Evolutionary conservation across 345 rosid genomes (phyloP).

Genomic region (Arabis hirsuta): DNA sequence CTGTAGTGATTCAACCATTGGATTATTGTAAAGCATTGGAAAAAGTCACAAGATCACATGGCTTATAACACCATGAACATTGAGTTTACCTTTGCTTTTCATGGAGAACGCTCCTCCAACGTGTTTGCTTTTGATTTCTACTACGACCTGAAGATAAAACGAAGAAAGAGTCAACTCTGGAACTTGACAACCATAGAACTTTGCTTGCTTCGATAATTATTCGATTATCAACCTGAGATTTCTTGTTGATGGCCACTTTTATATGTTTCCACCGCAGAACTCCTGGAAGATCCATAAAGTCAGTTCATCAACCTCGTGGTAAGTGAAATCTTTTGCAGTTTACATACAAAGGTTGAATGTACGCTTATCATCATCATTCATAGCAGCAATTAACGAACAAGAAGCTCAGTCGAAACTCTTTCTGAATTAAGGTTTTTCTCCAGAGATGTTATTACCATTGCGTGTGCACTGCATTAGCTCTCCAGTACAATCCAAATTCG

Average conservation of each 20-base stretch:
- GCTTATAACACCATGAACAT: neutral
- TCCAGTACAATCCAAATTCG: slow-evolving; percentile 58
- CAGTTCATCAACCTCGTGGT: slow-evolving; percentile 7
- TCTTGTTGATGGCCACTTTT: slow-evolving; percentile 70
- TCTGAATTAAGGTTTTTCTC: neutral
- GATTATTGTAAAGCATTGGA: slow-evolving; percentile 18
- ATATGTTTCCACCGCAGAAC: slow-evolving; percentile 62
- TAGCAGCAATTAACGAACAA: neutral
- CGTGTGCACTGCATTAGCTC: slow-evolving; percentile 71
- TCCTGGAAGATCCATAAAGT: slow-evolving; percentile 53
- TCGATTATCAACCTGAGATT: slow-evolving; percentile 62
- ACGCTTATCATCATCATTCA: neutral
- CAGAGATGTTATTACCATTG: slow-evolving; percentile 55
- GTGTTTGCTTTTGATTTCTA: slow-evolving; percentile 83
- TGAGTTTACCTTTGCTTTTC: slow-evolving; percentile 69
- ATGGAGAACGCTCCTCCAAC: slow-evolving; percentile 93
- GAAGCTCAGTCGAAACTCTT: neutral
- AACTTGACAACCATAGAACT: neutral
- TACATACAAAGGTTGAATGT: neutral
- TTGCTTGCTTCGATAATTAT: neutral
- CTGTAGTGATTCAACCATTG: slow-evolving; percentile 44
- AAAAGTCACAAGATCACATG: neutral
- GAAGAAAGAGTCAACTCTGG: neutral
- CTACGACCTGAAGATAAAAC: slow-evolving; percentile 55
- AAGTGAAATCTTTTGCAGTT: neutral